These are phyloP conservation scores for Mucor piriformis DNA, from an alignment of 371 early-diverging fungal species.

Conservation along the genomic window DNA sequence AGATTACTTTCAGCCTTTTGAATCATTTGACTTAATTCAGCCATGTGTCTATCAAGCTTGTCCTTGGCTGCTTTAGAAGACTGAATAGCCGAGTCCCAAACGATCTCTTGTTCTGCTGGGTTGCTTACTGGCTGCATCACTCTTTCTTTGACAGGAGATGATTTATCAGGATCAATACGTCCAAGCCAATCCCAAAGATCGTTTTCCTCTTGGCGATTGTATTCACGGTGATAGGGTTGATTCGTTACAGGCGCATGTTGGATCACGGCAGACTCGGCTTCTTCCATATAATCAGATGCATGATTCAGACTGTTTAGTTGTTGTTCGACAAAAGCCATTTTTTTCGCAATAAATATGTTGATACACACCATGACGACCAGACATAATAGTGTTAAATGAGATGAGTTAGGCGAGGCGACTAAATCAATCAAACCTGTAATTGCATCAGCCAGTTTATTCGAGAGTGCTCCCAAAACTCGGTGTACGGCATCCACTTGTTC, in stretches of 20 bases:
- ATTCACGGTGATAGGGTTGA: background rate
- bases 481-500: constrained; percentile 3
- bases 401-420: constrained; percentile 12
- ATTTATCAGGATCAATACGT: constrained; percentile 22
- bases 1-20: constrained; percentile 26
- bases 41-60: constrained; percentile 24
- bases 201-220: constrained; percentile 17
- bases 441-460: constrained; percentile 9
- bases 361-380: constrained; percentile 32
- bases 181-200: constrained; percentile 23
- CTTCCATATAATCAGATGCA: background rate
- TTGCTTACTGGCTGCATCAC: background rate
- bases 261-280: background rate
- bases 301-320: constrained; percentile 14
- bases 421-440: constrained; percentile 12
- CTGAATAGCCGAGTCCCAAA: constrained; percentile 13
- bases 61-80: constrained; percentile 18
- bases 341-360: constrained; percentile 39
- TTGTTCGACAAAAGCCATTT: constrained; percentile 36
- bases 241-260: background rate
- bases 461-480: constrained; percentile 5
- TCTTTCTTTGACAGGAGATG: constrained; percentile 5
- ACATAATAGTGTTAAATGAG: constrained; percentile 33
- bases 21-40: constrained; percentile 26
- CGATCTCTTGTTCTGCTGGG: constrained; percentile 11